Conservation (phyloP, 1,139 yeast species). For the Sugiyamaella grinbergsii region DNA sequence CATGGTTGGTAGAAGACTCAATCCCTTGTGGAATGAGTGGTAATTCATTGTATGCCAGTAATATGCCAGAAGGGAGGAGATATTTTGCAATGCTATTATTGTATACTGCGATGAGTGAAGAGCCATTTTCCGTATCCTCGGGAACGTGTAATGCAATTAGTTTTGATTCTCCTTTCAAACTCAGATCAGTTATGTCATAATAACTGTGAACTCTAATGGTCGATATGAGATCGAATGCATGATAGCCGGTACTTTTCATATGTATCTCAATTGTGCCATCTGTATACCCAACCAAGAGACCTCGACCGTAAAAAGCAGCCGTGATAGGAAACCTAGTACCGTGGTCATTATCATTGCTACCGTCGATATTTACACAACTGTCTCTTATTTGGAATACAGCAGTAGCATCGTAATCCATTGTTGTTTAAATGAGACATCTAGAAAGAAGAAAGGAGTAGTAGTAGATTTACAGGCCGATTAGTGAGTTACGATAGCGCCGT, state of each 20-base stretch:
- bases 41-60: background rate
- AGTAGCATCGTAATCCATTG: background rate
- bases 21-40: constrained; percentile 12
- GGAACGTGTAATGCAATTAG: background rate
- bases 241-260: background rate
- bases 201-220: background rate
- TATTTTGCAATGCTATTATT: constrained; percentile 5
- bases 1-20: background rate
- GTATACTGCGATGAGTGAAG: constrained; percentile 2
- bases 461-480: no score
- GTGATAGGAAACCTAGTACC: background rate
- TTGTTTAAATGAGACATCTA: background rate
- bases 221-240: background rate
- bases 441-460: background rate
- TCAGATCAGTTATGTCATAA: background rate
- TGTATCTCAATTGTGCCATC: constrained; percentile 6
- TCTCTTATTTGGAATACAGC: constrained; percentile 8
- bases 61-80: constrained; percentile 8
- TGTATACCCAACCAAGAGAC: constrained; percentile 6
- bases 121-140: background rate
- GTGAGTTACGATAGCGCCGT: constrained; percentile 8
- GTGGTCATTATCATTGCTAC: background rate
- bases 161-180: background rate
- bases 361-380: background rate
- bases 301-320: background rate